Conservation (phyloP, 352 stramenopile genomes). For the Plasmopara muralis region DNA sequence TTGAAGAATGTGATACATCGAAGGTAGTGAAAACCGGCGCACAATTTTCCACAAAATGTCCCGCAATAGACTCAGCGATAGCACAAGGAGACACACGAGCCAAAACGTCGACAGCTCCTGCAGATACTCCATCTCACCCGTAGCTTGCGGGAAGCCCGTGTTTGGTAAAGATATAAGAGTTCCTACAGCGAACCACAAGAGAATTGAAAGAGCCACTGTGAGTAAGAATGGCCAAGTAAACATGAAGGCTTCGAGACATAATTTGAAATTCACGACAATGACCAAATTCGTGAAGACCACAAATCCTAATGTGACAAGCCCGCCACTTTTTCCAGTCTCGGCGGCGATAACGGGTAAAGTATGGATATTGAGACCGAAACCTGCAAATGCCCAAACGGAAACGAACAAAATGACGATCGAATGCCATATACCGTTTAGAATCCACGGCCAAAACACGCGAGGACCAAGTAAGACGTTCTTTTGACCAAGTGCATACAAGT, state of each 20-base stretch:
- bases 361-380: slow-evolving; percentile 23
- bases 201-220: slow-evolving; percentile 46
- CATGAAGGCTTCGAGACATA: slow-evolving; percentile 67
- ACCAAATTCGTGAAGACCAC: slow-evolving; percentile 80
- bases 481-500: slow-evolving; percentile 62
- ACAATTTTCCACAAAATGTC: slow-evolving; percentile 72
- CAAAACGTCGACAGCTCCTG: slow-evolving; percentile 52
- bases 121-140: slow-evolving; percentile 68
- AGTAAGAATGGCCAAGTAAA: slow-evolving; percentile 66
- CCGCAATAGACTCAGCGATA: slow-evolving; percentile 54
- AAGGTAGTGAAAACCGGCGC: slow-evolving; percentile 51
- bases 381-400: slow-evolving; percentile 57
- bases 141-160: slow-evolving; percentile 46
- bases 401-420: slow-evolving; percentile 79
- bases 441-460: slow-evolving; percentile 80
- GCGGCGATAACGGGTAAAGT: slow-evolving; percentile 30
- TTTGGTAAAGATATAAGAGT: slow-evolving; percentile 49
- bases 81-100: slow-evolving; percentile 50
- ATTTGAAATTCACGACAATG: slow-evolving; percentile 68
- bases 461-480: slow-evolving; percentile 51
- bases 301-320: slow-evolving; percentile 61
- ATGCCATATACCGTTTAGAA: slow-evolving; percentile 77
- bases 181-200: slow-evolving; percentile 60
- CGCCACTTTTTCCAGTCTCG: slow-evolving; percentile 38
- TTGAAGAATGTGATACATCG: slow-evolving; percentile 73